Evolutionary conservation across 768 basidiomycete genomes (phyloP), one percentile per base, ranked within the genome.

Genomic region (Termitomyces titanicus): DNA sequence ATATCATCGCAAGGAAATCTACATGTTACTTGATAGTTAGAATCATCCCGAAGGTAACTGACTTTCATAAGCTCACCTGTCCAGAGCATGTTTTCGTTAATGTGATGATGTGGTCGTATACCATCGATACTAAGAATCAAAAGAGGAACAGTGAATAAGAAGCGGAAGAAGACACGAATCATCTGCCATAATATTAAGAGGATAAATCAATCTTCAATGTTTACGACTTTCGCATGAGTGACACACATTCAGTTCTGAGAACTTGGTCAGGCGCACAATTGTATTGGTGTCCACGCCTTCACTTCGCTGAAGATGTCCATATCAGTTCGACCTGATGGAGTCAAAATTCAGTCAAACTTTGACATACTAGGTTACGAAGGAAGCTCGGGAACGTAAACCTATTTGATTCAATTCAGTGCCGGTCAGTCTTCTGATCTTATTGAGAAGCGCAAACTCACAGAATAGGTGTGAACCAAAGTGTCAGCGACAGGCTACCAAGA

Each of bases 181-280:
- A 72, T 80, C 91, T 92, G 59, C 2, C 3, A 17, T 22, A n/a
- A n/a, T n/a, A n/a, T n/a, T n/a, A 3, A 27, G 12, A 17, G 53
- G 52, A 58, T 37, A 25, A 34, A 31, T 56, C 25, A 46, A 53
- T 27, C 10, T 48, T 37, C 24, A 12, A 15, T 24, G 33, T 3
- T 18, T 9, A 18, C 15, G 25, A 29, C 1, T 22, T 27, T 17
- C 5, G 31, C 43, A 27, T 12, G 43, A 38, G 12, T 25, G 6
- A 70, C 89, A 34, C 59, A 92, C 91, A 61, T 94, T 94, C 38
- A 92, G 70, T 63, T 93, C 89, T 38, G 89, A 86, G 64, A 89
- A 93, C 59, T 86, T 92, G 34, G 85, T 85, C 47, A 94, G 70
- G 20, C 89, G 83, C 20, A 89, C 78, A 45, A 92, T 76, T 3